These are phyloP conservation scores for Cephalotrichum gorgonifer DNA, from an alignment of 2,329 filamentous ascomycete species.

Conservation along the genomic window DNA sequence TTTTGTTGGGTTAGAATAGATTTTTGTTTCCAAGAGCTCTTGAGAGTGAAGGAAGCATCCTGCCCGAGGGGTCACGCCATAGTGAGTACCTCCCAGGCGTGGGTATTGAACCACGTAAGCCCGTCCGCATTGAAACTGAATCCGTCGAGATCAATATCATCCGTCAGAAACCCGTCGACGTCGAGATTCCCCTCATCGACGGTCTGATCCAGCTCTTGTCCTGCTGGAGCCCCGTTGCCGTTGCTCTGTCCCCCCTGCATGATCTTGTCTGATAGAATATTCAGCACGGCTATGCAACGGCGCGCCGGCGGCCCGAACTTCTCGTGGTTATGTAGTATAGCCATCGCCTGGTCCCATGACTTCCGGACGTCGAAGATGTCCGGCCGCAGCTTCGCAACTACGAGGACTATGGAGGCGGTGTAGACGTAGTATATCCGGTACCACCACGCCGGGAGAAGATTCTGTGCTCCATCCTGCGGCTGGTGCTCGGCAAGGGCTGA, in stretches of 20 bases:
- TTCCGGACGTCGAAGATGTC: constrained; percentile 18
- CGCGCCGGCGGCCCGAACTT: constrained; percentile 21
- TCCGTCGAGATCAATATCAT: constrained; percentile 12
- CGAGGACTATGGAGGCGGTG: constrained; percentile 23
- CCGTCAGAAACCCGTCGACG: no score
- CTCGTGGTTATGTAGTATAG: constrained; percentile 20
- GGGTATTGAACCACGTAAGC: constrained; percentile 21
- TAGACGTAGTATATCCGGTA: constrained; percentile 26
- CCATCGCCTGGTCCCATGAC: constrained; percentile 22
- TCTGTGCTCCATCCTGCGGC: constrained; percentile 18
- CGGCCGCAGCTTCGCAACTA: constrained; percentile 22
- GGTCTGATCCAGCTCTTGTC: background rate
- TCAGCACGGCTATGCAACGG: constrained; percentile 20
- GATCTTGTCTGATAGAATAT: constrained; percentile 23
- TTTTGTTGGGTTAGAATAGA: no score
- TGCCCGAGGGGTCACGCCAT: no score
- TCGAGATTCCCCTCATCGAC: constrained; percentile 1
- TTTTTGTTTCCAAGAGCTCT: no score
- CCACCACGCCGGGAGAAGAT: constrained; percentile 27
- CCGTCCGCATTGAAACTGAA: constrained; percentile 20
- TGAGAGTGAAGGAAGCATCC: no score
- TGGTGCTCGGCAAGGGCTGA: constrained; percentile 18
- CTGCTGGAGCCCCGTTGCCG: background rate
- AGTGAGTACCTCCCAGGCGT: no score
- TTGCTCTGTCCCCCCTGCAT: constrained; percentile 10